Percentiles rank a stretch among this genome's conserved stretches.
phyloP scores from a whole-genome alignment of 371 early-diverging fungal genomes.

The Nematocida minor region DNA sequence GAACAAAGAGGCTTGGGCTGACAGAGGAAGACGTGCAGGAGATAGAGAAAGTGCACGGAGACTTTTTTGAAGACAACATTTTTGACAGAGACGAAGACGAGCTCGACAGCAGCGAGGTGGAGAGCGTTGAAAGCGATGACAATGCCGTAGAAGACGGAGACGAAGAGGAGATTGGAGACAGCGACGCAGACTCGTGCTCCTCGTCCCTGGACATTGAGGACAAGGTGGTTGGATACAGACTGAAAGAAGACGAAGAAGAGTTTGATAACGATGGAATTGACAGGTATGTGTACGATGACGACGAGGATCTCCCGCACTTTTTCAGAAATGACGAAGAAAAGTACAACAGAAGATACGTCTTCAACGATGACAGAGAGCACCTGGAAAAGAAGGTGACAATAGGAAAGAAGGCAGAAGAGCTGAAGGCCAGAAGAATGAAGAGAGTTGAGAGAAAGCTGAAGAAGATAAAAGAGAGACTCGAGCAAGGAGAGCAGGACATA shows the following conservation, averaged over 20 bases:
- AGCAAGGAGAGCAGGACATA: conserved; percentile 57
- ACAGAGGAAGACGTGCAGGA: conserved; percentile 64
- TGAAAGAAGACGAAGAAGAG: conserved; percentile 59
- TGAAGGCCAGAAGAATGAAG: conserved; percentile 44
- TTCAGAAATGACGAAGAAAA: conserved; percentile 56
- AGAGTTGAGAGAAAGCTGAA: conserved; percentile 57
- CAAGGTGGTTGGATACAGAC: conserved; percentile 51
- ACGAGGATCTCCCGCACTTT: conserved; percentile 59
- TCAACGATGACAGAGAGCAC: conserved; percentile 49
- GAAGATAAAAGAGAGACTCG: conserved; percentile 54
- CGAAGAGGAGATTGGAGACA: conserved; percentile 50
- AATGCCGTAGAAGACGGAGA: conserved; percentile 16
- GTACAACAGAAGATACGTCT: conserved; percentile 50
- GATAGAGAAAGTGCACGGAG: conserved; percentile 60
- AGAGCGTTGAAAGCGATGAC: conserved; percentile 23
- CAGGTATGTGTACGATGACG: conserved; percentile 59
- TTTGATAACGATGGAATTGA: conserved; percentile 63
- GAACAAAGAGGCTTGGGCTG: conserved; percentile 39
- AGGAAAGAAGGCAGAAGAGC: conserved; percentile 60
- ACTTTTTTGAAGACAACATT: conserved; percentile 52
- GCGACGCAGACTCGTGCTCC: conserved; percentile 46
- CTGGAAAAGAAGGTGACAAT: conserved; percentile 32
- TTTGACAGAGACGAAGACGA: conserved; percentile 34
- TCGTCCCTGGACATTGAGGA: conserved; percentile 60
- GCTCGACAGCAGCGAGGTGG: background rate